Base-by-base conservation (phyloP, 75 land plant species). In the Pinus taeda region DNA sequence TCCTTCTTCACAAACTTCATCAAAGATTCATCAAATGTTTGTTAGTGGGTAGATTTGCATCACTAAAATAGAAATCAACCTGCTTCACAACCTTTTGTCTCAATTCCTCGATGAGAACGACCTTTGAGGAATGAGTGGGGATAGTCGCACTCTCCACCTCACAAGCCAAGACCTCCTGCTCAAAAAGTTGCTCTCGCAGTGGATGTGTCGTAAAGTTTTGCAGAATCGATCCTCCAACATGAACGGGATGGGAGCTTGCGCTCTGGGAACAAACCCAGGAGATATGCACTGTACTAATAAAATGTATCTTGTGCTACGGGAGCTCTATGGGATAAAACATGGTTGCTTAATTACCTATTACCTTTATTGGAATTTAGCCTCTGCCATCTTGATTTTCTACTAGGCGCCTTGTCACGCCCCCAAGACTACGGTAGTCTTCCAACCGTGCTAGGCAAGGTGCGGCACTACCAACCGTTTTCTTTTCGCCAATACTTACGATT, bases 51-150 rank as follows among this genome's bases (percentile, higher is more conserved):
- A 95, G 83, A 77, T 95, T 95, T 61, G 89, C 89, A 89, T 95
- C 91, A 74, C 93, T 88, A 69, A 95, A 95, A 56, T 95, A 95
- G 69, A 92, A 95, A 79, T 95, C 97, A 59, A 95, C 98, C 95
- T 95, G 70, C 30, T 63, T 63, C 36, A 63, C 36, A 24, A 63
- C 12, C 17, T 63, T 63, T 29, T 63, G 37, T 36, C 37, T 63
- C 18, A 63, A 63, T 30, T 63, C 66, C 3, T 63, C 37, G 37
- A 37, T 63, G 17, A 63, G 18, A 57, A 57, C 0, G 49, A 2
- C 3, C 30, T 36, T 67, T 20, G 71, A 15, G 29, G 69, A 22
- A 6, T 30, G 37, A 67, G 71, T 37, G 20, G 71, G 18, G n/a
- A 0, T 9, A 0, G 15, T n/a, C 39, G 21, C 2, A 2, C 45